phyloP scores from a whole-genome alignment of 164 flowering plant species.

The Annona squamosa region DNA sequence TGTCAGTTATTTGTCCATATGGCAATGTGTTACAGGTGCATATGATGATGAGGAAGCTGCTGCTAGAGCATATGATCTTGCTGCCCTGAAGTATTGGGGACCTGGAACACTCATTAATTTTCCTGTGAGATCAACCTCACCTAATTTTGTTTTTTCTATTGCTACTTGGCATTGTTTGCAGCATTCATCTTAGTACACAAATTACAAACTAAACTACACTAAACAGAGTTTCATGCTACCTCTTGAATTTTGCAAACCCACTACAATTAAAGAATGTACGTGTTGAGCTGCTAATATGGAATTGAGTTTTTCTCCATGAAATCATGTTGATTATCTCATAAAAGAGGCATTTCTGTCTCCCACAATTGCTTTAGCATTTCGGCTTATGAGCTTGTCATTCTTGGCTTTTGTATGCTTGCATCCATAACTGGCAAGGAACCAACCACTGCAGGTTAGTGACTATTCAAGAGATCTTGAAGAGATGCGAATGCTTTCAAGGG shows the following conservation, averaged over 20 bases:
- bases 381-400: background rate
- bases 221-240: background rate
- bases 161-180: background rate
- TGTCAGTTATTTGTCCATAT: constrained; percentile 4
- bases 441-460: constrained; percentile 71
- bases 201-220: background rate
- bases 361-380: background rate
- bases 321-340: background rate
- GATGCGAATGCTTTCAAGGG: constrained; percentile 91
- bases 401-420: background rate
- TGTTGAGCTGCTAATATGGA: background rate
- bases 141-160: constrained; percentile 1
- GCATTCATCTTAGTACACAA: background rate
- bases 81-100: constrained; percentile 98
- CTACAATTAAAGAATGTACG: background rate
- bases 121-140: constrained; percentile 58
- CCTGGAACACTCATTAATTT: constrained; percentile 97
- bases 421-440: background rate
- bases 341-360: background rate
- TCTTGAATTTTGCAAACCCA: background rate
- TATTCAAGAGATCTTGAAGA: constrained; percentile 95
- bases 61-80: constrained; percentile 99
- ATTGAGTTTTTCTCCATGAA: background rate
- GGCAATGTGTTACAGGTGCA: constrained; percentile 51
- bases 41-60: constrained; percentile 99